Base-by-base conservation (phyloP, 176 grass and related monocot genomes). In the Triticum dicoccoides region DNA sequence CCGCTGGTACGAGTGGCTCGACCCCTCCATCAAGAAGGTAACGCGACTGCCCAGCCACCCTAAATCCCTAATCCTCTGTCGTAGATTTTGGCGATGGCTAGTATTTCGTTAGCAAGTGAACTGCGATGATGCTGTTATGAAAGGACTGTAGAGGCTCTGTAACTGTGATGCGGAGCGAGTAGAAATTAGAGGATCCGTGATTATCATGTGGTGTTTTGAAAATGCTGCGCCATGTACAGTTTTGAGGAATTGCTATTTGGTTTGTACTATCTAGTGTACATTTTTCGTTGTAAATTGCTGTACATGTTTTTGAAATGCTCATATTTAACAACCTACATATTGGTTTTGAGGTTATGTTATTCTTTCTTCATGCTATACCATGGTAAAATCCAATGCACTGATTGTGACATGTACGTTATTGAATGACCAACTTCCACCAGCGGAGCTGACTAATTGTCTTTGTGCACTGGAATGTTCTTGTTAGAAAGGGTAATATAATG, bases 1-100 rank as follows among this genome's bases (percentile, higher is more conserved):
- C 21, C 88, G 93, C 10, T 95, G 93, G 93, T 95, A 92, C 83
- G 93, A 95, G 88, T 95, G 93, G 93, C 90, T 95, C 75, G 93
- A 88, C 59, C 88, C 90, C 9, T 92, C 88, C 69, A 88, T 92
- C 83, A 92, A 92, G 80, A 95, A 95, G 93, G 93, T 95, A 85
- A 42, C 7, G 58, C 21, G 1, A 32, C 25, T 0, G 29, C 24
- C 51, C 30, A 2, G 0, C 52, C 18, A 11, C 41, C 41, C 34
- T 35, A 35, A 35, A 29, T 18, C 75, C 18, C 10, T 6, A 2
- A 6, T 38, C 41, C 32, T 56, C 4, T 5, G 4, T 38, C 4
- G 5, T 69, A 4, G 14, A 39, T 56, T 9, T 42, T 76, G 29
- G 25, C 6, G 8, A 37, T 38, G 73, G 23, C 8, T 32, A 18